Conservation (phyloP, 2,329 filamentous ascomycete genomes). For the Blastomyces parvus region DNA sequence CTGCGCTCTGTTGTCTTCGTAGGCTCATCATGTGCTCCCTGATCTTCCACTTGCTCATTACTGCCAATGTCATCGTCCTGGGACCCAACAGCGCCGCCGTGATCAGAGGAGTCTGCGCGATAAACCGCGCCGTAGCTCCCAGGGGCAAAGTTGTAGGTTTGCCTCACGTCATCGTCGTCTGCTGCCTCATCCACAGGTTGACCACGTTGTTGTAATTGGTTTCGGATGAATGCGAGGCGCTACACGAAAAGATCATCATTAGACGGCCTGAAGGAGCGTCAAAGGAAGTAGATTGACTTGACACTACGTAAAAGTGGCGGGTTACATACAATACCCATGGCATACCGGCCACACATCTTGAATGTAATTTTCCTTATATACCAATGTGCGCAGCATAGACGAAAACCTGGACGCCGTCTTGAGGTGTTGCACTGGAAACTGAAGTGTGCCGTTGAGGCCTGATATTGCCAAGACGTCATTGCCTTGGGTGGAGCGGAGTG, state of each 20-base stretch:
- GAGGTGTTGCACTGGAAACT: background rate
- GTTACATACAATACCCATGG: conserved; percentile 49
- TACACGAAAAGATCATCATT: conserved; percentile 29
- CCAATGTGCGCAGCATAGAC: background rate
- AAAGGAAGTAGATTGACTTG: conserved; percentile 11
- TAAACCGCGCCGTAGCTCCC: conserved; percentile 80
- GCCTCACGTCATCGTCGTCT: conserved; percentile 58
- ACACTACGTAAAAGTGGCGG: background rate
- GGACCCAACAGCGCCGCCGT: conserved; percentile 43
- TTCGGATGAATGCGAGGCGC: conserved; percentile 67
- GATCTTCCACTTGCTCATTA: conserved; percentile 17
- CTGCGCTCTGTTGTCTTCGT: conserved; percentile 21
- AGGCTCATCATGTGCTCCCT: conserved; percentile 14
- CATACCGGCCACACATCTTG: conserved; percentile 60
- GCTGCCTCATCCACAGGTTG: conserved; percentile 65
- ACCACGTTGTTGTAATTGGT: conserved; percentile 60
- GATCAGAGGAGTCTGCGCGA: conserved; percentile 59
- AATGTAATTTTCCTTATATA: conserved; percentile 1
- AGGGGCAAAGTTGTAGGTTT: conserved; percentile 88
- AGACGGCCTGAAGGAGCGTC: conserved; percentile 10
- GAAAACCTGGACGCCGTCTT: background rate
- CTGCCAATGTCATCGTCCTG: conserved; percentile 18
- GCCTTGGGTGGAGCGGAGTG: conserved; percentile 16
- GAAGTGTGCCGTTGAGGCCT: background rate
- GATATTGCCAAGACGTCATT: conserved; percentile 4